Evolutionary conservation across 164 flowering plant species (phyloP).

Genomic region (Chimonanthus salicifolius): DNA sequence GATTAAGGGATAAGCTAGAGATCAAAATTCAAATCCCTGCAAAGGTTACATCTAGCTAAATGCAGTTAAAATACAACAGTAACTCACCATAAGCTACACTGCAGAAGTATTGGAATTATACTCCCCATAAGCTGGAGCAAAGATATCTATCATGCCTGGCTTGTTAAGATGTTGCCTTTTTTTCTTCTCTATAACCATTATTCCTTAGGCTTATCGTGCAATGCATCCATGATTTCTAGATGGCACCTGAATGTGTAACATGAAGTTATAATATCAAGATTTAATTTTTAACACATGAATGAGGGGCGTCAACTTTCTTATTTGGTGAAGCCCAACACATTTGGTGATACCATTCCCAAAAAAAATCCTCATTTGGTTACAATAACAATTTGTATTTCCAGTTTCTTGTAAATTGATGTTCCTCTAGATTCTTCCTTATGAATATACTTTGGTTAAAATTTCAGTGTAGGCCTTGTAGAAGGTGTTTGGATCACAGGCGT

Average conservation of each 20-base stretch:
- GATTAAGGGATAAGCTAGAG: too few species aligned
- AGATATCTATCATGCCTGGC: neutral
- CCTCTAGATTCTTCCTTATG: neutral
- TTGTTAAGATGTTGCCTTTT: neutral
- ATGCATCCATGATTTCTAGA: neutral
- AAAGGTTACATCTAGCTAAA: too few species aligned
- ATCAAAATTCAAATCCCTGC: too few species aligned
- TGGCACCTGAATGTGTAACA: neutral
- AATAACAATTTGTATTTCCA: neutral
- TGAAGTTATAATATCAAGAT: too few species aligned
- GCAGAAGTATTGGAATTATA: too few species aligned
- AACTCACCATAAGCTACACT: too few species aligned
- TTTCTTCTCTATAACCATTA: too few species aligned
- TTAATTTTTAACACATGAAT: neutral
- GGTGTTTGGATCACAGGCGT: slow-evolving; percentile 79
- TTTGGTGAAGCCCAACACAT: neutral
- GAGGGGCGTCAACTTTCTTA: neutral
- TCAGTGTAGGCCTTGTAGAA: slow-evolving; percentile 55
- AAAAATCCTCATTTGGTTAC: too few species aligned
- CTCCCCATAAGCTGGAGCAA: too few species aligned
- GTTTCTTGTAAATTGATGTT: neutral
- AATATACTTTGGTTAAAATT: slow-evolving; percentile 1
- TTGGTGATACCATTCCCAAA: too few species aligned
- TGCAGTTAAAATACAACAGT: too few species aligned
- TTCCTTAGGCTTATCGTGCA: neutral